Base-by-base conservation (phyloP, 129 eudicot genomes). In the Escallonia herrerae region DNA sequence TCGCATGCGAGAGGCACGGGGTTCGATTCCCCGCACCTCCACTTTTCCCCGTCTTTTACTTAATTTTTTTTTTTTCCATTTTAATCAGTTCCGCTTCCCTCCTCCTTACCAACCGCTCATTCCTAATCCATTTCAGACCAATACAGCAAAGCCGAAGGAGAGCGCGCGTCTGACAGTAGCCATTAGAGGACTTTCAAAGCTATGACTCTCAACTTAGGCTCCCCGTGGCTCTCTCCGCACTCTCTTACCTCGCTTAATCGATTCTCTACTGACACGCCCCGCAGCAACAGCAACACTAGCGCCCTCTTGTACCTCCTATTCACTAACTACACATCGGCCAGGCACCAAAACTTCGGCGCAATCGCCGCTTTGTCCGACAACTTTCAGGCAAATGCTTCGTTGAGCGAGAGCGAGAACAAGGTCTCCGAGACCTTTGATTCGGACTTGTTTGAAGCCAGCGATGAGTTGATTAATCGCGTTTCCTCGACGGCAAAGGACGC, bases 1-100 rank as follows among this genome's bases (percentile, higher is more conserved):
- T 87, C 85, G 97, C 96, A 87, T 87, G 96, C 95, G 86, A 91
- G 97, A 91, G 97, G 97, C 54, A 86, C 97, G 95, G 91, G 97
- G 95, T 86, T 90, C 95, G 97, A 90, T 87, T 82, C 93, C 95
- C 93, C 87, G 95, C 95, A 90, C 77, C 95, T 87, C 93, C 97
- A 90, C 5, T 11, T n/a, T 48, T 53, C 10, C 38, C 8, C 4
- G 5, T 22, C n/a, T 3, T 3, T 7, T 8, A 40, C 7, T 61
- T 9, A 4, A 64, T 3, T 11, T 49, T 8, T 11, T n/a, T n/a
- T n/a, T 12, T 2, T 43, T 52, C 9, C 65, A 60, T 52, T 5
- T n/a, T 3, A 56, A 53, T 40, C 61, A 72, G 13, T 61, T 50
- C 58, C 62, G n/a, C 42, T 51, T 54, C 15, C 48, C 6, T 60